These are phyloP conservation scores for Alternaria sp. DNA, from an alignment of 2,329 filamentous ascomycete species.

Conservation along the genomic window DNA sequence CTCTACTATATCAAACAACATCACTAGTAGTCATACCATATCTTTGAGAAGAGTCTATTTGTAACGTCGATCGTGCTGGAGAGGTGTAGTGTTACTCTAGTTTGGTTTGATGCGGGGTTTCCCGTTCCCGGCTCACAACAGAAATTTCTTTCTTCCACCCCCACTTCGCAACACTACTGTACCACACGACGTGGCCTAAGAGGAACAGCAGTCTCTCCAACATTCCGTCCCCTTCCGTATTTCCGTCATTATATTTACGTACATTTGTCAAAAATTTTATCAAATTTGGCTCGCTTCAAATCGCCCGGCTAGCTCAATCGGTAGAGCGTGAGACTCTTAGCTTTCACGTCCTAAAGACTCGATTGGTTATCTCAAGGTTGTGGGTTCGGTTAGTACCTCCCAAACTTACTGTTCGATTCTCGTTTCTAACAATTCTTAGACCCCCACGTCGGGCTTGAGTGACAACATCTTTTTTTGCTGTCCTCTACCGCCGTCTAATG, in stretches of 20 bases:
- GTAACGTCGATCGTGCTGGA: not conserved
- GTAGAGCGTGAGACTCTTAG: constrained; percentile 55
- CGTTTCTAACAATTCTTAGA: not conserved
- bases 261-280: rapidly evolving
- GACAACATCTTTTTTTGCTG: not conserved
- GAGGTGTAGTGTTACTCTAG: not conserved
- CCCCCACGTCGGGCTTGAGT: constrained; percentile 11
- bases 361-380: constrained; percentile 15
- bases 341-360: constrained; percentile 13
- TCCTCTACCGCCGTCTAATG: not conserved
- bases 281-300: not conserved
- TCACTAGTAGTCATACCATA: too few species aligned
- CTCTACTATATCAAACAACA: too few species aligned
- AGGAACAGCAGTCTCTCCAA: rapidly evolving
- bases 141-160: not conserved
- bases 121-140: not conserved
- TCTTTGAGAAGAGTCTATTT: too few species aligned
- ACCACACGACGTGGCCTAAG: not conserved
- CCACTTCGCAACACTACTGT: not conserved
- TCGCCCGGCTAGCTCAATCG: constrained; percentile 46
- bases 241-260: not conserved
- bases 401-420: too few species aligned
- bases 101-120: not conserved
- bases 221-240: not conserved
- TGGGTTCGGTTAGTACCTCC: constrained; percentile 1